Base-by-base conservation (phyloP, 2,329 filamentous ascomycete genomes). In the Blastomyces gilchristii region DNA sequence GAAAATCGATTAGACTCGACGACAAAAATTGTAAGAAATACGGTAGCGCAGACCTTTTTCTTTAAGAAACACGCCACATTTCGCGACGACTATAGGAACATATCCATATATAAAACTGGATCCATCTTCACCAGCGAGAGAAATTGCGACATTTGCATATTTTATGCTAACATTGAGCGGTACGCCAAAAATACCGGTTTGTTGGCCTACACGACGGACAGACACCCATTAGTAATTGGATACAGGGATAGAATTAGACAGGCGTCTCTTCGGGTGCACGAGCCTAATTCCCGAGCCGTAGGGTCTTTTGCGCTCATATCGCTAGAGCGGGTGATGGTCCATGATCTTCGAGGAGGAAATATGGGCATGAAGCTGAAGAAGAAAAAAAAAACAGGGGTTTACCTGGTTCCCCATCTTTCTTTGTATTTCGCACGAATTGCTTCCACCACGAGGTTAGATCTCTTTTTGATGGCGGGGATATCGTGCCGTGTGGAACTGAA, bases 51-150 rank as follows among this genome's bases (percentile, higher is more conserved):
- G 12, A 97, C 94, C 94, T 84, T 96, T 97, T 76, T 99, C 94
- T 77, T 99, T 99, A 68, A 99, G 76, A 69, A 92, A 99, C 3
- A 99, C 92, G 66, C 94, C 94, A 74, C 94, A 97, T 76, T 99
- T 99, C 45, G 94, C 94, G 62, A 99, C 93, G 53, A 99, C 93
- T 67, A 99, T 97, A 22, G 94, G 94, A 8, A 99, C 93, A 72
- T 97, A 97, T 71, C 94, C 94, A 75, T 97, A 99, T 62, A 97
- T 97, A 75, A 96, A 97, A 77, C 91, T 96, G 75, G 94, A 86
- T 41, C 93, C 93, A 68, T 94, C 84, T 68, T 93, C 90, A 73
- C 97, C 92, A 68, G 94, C 89, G 37, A 99, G 84, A 28, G 93
- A 97, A 71, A 99, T 99, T 67, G 94, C 94, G 65, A 99, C 94